Conservation (phyloP, 148 eudicot species). For the Linanthus parryae region DNA sequence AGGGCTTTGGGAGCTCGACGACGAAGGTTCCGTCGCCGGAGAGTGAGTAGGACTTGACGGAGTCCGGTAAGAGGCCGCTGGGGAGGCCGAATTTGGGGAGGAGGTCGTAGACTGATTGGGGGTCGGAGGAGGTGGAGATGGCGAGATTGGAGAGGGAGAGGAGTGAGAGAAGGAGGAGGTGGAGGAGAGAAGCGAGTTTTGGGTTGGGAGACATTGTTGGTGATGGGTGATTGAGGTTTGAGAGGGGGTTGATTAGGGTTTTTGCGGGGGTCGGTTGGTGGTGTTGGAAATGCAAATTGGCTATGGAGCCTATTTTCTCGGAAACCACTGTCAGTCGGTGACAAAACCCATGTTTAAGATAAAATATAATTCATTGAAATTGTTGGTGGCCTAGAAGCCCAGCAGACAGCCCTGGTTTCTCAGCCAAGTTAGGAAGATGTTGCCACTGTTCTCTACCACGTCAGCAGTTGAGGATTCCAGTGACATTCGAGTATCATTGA, state of each 20-base stretch:
- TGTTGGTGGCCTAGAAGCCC: too few relatives aligned
- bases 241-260: background rate
- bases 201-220: background rate
- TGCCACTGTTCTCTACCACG: too few relatives aligned
- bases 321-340: too few relatives aligned
- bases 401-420: too few relatives aligned
- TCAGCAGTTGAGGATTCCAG: too few relatives aligned
- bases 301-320: too few relatives aligned
- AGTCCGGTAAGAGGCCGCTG: slow-evolving; percentile 54
- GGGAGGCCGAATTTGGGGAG: slow-evolving; percentile 75
- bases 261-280: too few relatives aligned
- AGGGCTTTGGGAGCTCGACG: slow-evolving; percentile 36
- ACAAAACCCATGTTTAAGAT: too few relatives aligned
- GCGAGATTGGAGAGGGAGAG: slow-evolving; percentile 8
- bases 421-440: too few relatives aligned
- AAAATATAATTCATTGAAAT: too few relatives aligned
- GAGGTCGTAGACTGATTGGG: slow-evolving; percentile 52
- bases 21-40: slow-evolving; percentile 34
- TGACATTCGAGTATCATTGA: too few relatives aligned
- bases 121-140: background rate
- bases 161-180: slow-evolving; percentile 10
- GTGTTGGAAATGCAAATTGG: too few relatives aligned
- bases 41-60: slow-evolving; percentile 49
- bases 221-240: slow-evolving; percentile 13
- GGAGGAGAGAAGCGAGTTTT: slow-evolving; percentile 5